Base-by-base conservation (phyloP, 2,329 filamentous ascomycete species). In the Alternaria postmessia region DNA sequence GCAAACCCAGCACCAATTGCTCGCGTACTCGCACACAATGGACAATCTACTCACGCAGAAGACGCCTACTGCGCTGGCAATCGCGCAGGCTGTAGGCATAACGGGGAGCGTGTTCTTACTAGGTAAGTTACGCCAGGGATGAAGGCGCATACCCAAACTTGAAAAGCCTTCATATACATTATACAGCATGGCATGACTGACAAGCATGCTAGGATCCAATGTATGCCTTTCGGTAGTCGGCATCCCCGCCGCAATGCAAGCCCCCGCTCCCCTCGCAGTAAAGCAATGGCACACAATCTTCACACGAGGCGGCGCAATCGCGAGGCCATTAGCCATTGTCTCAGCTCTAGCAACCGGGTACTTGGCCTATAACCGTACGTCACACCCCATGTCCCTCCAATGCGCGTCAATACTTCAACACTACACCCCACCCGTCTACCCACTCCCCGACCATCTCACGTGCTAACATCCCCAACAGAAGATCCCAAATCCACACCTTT, bases 211-310 rank as follows among this genome's bases (percentile, higher is more conserved):
- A 62, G 59, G 59, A 48, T 47, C 30, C 36, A 59, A 51, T 7
- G 55, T 54, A 36, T 57, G 43, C 24, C 64, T 77, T 54, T 86
- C 84, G 6, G 66, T 79, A 69, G 76, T 81, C 58, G 62, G 79
- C n/a, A 69, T 86, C 2, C 87, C 87, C 2, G 81, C 84, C 41
- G 75, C 88, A 8, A 81, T 89, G 59, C 79, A 85, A 59, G 83
- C 85, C 0, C 87, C 87, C 1, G 81, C 84, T 1, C 82, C 82
- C 2, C 75, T 88, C 11, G 82, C 88, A 61, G 83, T 85, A 32
- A 80, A 79, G 39, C 87, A 89, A 75, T 89, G 86, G 86, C 67
- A 74, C 59, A 78, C 71, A 41, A 72, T 81, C 59, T 84, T 78
- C 73, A 68, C 73, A 18, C 65, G 69, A 3, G 83, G 83, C 51